Evolutionary conservation across 1,284 basidiomycete genomes (phyloP), one percentile per base, ranked within the genome.

Genomic region (Ganoderma lucidum): DNA sequence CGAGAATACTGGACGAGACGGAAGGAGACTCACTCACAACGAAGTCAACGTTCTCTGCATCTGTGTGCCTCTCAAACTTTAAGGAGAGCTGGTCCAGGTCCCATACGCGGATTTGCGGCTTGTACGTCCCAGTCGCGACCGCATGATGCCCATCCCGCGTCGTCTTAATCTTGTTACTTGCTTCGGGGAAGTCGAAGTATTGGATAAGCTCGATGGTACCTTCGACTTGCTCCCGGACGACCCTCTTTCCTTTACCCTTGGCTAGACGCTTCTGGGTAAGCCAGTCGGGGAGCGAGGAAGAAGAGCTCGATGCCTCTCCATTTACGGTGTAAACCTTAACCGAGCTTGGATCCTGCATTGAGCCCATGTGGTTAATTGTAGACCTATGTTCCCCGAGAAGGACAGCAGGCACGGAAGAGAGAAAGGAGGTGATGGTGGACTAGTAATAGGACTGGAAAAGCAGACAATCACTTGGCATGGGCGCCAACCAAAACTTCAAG

Each of bases 1-100:
- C 37, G n/a, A 37, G 63, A 51, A 45, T 8, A 62, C 66, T 14
- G n/a, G 39, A 61, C 35, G 62, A 42, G 62, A 35, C 45, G 51
- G 64, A 67, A 30, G 62, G 75, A 70, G 82, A 89, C 87, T 86
- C 80, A 93, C 95, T 88, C 84, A 98, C 96, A 84, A 93, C 87
- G 83, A 99, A 99, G 80, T 99, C 98, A 72, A 99, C 93, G 80
- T 99, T 99, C 85, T 99, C 97, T 9, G 94, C 91, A 78, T 99
- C 96, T 0, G 96, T 94, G 78, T 98, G 96, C 62, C 98, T 87
- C 83, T 99, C 96, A 80, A 98, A 99, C 82, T 99, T 99, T 72
- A 96, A 86, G 5, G 95, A 92, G 42, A 99, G 87, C 79, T 98
- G 94, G 79, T 96, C 93, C 62, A 99, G 84, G 80, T 99, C 98